A percentile compares a stretch with the other conserved stretches of the same genome.
Evolutionary conservation across 495 filamentous ascomycete genomes (phyloP).

Genomic region (Hyaloscypha variabilis): DNA sequence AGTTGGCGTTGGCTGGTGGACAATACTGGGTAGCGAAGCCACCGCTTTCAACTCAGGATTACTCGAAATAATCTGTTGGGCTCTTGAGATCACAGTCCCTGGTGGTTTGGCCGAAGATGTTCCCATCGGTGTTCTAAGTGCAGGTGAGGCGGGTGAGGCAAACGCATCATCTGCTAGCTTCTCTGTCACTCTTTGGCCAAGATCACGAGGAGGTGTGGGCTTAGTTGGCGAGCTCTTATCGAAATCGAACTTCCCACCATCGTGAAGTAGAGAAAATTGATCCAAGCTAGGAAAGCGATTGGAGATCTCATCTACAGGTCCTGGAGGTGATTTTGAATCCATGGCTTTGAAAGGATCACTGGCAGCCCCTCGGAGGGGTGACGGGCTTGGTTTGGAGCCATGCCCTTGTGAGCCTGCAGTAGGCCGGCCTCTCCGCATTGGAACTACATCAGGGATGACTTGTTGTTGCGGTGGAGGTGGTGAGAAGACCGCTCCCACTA

Average conservation of each 20-base stretch:
- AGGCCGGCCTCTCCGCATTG: conserved; percentile 90
- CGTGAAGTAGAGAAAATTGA: conserved; percentile 88
- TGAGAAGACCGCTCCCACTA: conserved; percentile 71
- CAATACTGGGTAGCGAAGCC: conserved; percentile 47
- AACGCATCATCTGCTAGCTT: conserved; percentile 91
- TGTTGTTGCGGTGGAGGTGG: conserved; percentile 69
- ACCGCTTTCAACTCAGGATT: conserved; percentile 56
- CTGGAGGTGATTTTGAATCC: conserved; percentile 62
- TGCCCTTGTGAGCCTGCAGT: conserved; percentile 48
- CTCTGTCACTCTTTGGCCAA: conserved; percentile 77
- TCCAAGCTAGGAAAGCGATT: conserved; percentile 88
- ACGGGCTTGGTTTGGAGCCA: conserved; percentile 65
- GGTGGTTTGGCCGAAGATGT: conserved; percentile 42
- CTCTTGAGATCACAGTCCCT: conserved; percentile 47
- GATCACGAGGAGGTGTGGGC: conserved; percentile 56
- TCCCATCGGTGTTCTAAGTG: conserved; percentile 24
- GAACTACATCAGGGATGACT: conserved; percentile 85
- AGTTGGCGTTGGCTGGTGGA: conserved; percentile 61
- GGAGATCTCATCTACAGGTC: conserved; percentile 74
- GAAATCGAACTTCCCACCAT: conserved; percentile 90
- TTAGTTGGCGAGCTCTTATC: conserved; percentile 50
- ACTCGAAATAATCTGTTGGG: conserved; percentile 53
- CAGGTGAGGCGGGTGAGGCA: conserved; percentile 37
- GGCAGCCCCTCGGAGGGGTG: conserved; percentile 69
- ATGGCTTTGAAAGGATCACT: conserved; percentile 89